phyloP scores from a whole-genome alignment of 805 yeast genomes.

The Starmera pachycereana region DNA sequence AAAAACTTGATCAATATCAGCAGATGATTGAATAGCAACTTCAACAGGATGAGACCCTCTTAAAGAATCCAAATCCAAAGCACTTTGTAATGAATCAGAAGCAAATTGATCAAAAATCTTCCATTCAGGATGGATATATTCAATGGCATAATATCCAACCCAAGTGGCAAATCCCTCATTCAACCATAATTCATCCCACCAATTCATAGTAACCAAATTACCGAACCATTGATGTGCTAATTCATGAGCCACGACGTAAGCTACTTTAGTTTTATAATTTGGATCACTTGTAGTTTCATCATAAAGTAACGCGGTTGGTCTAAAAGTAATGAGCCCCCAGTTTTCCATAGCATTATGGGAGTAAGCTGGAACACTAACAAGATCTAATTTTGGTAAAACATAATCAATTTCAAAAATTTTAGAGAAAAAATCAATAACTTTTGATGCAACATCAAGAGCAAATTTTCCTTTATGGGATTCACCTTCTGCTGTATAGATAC shows the following conservation, averaged over 20 bases:
- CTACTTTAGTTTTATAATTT: conserved; percentile 57
- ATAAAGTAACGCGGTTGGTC: conserved; percentile 62
- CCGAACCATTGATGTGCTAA: conserved; percentile 92
- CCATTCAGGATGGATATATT: conserved; percentile 70
- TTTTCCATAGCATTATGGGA: conserved; percentile 88
- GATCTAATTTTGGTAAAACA: conserved; percentile 73
- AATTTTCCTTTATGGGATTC: conserved; percentile 58
- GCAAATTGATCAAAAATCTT: conserved; percentile 74
- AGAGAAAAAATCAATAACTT: conserved; percentile 65
- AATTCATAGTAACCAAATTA: conserved; percentile 81
- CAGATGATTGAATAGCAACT: conserved; percentile 67
- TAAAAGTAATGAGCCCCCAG: conserved; percentile 74
- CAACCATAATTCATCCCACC: conserved; percentile 87
- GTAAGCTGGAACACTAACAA: conserved; percentile 73
- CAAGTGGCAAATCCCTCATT: conserved; percentile 88
- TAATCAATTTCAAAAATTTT: conserved; percentile 63
- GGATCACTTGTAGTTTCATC: conserved; percentile 60
- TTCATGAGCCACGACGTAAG: conserved; percentile 81
- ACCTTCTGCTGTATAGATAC: conserved; percentile 76
- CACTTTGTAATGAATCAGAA: conserved; percentile 59
- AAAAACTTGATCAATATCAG: conserved; percentile 74
- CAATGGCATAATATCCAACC: conserved; percentile 79
- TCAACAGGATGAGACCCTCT: conserved; percentile 81
- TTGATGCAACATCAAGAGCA: conserved; percentile 64
- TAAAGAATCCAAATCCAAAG: conserved; percentile 62